Conservation (phyloP, 495 filamentous ascomycete species). For the Jackrogersella multiformis region DNA sequence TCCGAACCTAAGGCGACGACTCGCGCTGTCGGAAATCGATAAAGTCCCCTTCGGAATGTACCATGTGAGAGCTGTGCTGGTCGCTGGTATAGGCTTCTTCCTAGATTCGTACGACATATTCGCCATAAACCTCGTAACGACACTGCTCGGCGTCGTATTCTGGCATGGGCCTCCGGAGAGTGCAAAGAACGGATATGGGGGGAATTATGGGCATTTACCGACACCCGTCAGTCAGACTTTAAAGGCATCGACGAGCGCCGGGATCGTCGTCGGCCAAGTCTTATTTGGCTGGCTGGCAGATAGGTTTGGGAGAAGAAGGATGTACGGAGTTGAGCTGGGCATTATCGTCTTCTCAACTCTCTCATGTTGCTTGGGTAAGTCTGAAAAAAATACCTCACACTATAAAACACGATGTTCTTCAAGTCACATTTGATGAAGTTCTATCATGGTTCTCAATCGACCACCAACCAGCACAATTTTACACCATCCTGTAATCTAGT, state of each 20-base stretch:
- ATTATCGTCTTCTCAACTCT: slow-evolving; percentile 66
- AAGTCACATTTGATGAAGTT: neutral
- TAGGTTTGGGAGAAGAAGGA: slow-evolving; percentile 72
- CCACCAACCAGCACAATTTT: neutral
- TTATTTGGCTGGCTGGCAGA: slow-evolving; percentile 77
- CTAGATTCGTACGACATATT: slow-evolving; percentile 84
- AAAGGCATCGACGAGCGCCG: slow-evolving; percentile 77
- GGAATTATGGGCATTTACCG: slow-evolving; percentile 62
- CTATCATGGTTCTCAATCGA: neutral
- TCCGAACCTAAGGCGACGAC: slow-evolving; percentile 73
- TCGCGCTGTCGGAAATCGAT: slow-evolving; percentile 78
- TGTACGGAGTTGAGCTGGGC: slow-evolving; percentile 81
- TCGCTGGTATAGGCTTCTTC: slow-evolving; percentile 82
- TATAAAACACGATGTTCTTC: neutral
- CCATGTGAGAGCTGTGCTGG: slow-evolving; percentile 73
- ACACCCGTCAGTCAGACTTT: slow-evolving; percentile 70
- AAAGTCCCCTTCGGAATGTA: slow-evolving; percentile 81
- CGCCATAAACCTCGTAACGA: slow-evolving; percentile 75
- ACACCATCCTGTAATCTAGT: neutral
- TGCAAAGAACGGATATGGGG: slow-evolving; percentile 49
- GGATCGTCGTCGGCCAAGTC: slow-evolving; percentile 77
- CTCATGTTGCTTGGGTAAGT: slow-evolving; percentile 35
- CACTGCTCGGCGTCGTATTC: slow-evolving; percentile 78
- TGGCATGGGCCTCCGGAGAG: slow-evolving; percentile 60
- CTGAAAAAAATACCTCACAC: neutral